Evolutionary conservation across 306 rosid species (phyloP), one percentile per base, ranked within the genome.

Genomic region (Ormosia semicastrata): DNA sequence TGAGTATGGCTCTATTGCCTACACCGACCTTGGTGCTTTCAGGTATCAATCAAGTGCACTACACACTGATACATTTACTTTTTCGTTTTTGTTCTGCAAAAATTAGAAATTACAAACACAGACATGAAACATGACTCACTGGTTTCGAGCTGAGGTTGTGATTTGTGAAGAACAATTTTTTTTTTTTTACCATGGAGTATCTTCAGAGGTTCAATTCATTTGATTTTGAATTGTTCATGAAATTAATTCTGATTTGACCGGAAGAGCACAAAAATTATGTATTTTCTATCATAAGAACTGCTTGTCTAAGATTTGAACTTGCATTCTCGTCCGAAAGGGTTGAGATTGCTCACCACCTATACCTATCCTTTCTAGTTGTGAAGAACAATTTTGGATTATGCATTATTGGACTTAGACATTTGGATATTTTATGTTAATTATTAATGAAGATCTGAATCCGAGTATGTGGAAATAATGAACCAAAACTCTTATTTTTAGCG

Each of bases 1-100:
- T 30, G 88, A 95, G 0, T 89, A 60, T 29, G 99, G 94, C 66
- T 90, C 97, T 75, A 43, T 95, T 71, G 66, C 88, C 47, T 95
- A 95, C 87, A 82, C 93, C 2, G 91, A 90, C 75, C 75, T 95
- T 52, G 90, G 87, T 59, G 91, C 94, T 75, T 93, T 95, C 94
- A 95, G 92, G 99, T 91, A 76, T 18, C 6, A 40, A n/a, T 68
- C 7, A 54, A 41, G 2, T 74, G 2, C 52, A 5, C 2, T 12
- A 34, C 40, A 12, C 29, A 3, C 1, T 3, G 1, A 13, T 49
- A 4, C 17, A 7, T 4, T 37, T 11, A 32, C 15, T 68, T 6
- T 62, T 33, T n/a, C 2, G 2, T 12, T 12, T 2, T 2, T 4
- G 7, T 34, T 12, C 18, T 13, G 17, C 4, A 34, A 11, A 63